These are phyloP conservation scores for Stagonosporopsis tanaceti DNA, from an alignment of 2,329 filamentous ascomycete species.

Conservation along the genomic window DNA sequence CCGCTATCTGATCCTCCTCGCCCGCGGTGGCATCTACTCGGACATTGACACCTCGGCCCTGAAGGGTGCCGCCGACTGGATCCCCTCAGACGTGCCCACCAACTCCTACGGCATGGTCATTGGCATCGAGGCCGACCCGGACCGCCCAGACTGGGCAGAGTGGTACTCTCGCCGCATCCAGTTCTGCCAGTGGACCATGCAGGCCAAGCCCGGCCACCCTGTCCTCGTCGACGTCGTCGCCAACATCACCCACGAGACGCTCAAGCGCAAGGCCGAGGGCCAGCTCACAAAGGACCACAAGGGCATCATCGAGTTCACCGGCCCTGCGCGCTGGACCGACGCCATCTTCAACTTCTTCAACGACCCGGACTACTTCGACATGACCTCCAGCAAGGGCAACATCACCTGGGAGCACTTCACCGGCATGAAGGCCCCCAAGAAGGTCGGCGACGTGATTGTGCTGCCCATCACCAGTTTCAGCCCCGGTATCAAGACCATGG, in stretches of 20 bases:
- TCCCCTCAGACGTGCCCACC: constrained; percentile 78
- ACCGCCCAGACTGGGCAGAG: constrained; percentile 87
- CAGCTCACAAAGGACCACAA: constrained; percentile 71
- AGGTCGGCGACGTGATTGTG: constrained; percentile 91
- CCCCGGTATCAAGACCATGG: constrained; percentile 93
- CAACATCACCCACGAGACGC: constrained; percentile 82
- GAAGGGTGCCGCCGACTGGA: constrained; percentile 84
- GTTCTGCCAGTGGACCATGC: constrained; percentile 99
- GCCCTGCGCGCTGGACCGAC: constrained; percentile 95
- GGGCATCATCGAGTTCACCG: constrained; percentile 91
- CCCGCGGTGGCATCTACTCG: constrained; percentile 79
- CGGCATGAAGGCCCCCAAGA: constrained; percentile 81
- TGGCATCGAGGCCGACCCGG: constrained; percentile 95
- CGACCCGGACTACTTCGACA: constrained; percentile 85
- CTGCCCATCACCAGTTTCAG: constrained; percentile 97
- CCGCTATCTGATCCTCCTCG: constrained; percentile 75
- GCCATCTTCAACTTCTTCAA: constrained; percentile 93
- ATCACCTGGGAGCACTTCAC: constrained; percentile 92
- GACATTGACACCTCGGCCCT: constrained; percentile 88
- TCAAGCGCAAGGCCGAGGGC: constrained; percentile 74
- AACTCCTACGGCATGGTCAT: constrained; percentile 84
- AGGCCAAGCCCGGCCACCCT: constrained; percentile 92
- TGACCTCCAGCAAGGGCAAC: constrained; percentile 71
- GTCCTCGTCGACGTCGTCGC: constrained; percentile 87
- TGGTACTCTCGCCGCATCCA: constrained; percentile 98